phyloP scores from a whole-genome alignment of 2,329 filamentous ascomycete genomes.

The Pestalotiopsis sp. region DNA sequence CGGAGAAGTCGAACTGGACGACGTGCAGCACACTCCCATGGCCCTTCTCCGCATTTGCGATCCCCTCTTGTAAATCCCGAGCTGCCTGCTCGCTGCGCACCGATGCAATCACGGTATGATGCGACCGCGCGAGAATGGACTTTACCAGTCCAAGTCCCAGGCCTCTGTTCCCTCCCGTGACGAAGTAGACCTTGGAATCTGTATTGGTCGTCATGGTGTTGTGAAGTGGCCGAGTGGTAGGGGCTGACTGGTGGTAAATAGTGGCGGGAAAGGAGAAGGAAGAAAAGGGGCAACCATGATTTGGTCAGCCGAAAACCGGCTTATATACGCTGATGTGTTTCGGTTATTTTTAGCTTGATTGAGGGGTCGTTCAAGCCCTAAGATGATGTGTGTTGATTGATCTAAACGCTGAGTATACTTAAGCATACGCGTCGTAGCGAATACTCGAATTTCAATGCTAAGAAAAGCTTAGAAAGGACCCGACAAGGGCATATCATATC shows the following conservation, averaged over 20 bases:
- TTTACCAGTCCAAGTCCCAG: constrained; percentile 40
- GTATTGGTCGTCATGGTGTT: background rate
- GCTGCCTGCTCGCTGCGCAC: constrained; percentile 32
- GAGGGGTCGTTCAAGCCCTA: background rate
- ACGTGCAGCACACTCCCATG: constrained; percentile 33
- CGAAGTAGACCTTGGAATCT: constrained; percentile 30
- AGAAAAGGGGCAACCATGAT: background rate
- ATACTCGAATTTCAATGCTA: too few species aligned
- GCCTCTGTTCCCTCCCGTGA: constrained; percentile 45
- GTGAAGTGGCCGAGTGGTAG: background rate
- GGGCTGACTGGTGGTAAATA: background rate
- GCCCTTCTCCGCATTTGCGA: constrained; percentile 26
- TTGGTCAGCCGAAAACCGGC: background rate
- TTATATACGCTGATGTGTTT: background rate
- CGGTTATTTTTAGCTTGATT: background rate
- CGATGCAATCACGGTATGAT: constrained; percentile 49
- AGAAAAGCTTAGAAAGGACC: too few species aligned
- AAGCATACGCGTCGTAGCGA: too few species aligned
- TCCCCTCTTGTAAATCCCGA: constrained; percentile 20
- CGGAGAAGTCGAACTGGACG: constrained; percentile 39
- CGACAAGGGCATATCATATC: too few species aligned
- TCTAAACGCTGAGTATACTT: background rate
- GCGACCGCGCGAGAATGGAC: constrained; percentile 48
- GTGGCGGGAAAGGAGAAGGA: background rate
- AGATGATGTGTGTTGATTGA: background rate